Evolutionary conservation across 139 green algal genomes (phyloP).

Genomic region (Diplosphaera chodatii): DNA sequence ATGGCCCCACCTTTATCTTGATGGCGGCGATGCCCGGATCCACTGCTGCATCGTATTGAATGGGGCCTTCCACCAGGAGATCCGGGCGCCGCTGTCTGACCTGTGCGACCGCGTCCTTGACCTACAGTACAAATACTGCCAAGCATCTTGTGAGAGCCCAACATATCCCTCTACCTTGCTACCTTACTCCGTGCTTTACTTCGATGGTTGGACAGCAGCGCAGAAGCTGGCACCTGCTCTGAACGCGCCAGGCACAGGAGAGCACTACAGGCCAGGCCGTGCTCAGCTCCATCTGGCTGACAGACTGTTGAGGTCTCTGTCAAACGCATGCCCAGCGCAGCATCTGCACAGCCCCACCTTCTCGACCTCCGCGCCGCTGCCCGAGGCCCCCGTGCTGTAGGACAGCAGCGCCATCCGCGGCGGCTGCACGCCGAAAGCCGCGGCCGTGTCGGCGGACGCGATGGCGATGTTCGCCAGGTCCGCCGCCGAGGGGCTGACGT

Average conservation of each 20-base stretch:
- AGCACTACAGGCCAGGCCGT: no score
- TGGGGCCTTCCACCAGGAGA: slow-evolving; percentile 66
- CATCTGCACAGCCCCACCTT: no score
- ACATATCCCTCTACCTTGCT: no score
- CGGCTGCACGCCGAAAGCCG: slow-evolving; percentile 78
- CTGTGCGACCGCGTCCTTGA: slow-evolving; percentile 60
- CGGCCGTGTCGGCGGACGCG: slow-evolving; percentile 68
- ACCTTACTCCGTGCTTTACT: no score
- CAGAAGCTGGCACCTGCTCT: no score
- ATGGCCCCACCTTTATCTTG: slow-evolving; percentile 79
- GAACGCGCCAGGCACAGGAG: no score
- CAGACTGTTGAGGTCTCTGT: no score
- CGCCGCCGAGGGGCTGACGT: slow-evolving; percentile 61
- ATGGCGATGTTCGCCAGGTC: slow-evolving; percentile 78
- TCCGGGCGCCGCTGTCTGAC: slow-evolving; percentile 54
- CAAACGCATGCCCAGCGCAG: no score
- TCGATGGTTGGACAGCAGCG: no score
- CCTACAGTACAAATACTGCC: no score
- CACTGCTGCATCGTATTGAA: slow-evolving; percentile 85
- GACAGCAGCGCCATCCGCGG: slow-evolving; percentile 81
- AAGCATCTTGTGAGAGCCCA: no score
- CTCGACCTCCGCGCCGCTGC: slow-evolving; percentile 53
- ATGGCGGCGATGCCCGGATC: slow-evolving; percentile 60
- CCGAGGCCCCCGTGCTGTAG: slow-evolving; percentile 73
- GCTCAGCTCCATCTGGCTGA: no score